These are phyloP conservation scores for Nannizziopsis arthrosporioides DNA, from an alignment of 2,329 filamentous ascomycete genomes.

Conservation along the genomic window DNA sequence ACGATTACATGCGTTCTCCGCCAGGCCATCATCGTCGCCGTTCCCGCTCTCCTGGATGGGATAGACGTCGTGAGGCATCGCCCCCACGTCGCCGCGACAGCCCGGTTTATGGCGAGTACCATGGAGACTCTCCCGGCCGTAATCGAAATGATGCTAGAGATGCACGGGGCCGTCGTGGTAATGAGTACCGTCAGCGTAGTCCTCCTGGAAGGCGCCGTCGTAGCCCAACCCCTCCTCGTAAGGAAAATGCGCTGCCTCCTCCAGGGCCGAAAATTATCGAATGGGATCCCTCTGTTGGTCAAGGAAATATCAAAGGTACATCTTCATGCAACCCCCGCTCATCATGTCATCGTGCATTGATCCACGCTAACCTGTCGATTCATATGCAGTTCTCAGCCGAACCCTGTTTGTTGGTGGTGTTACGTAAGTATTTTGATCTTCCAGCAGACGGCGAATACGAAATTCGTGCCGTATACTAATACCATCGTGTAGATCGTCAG, in stretches of 20 bases:
- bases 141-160: slow-evolving; percentile 45
- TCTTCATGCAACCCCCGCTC: slow-evolving; percentile 8
- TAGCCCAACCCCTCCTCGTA: slow-evolving; percentile 47
- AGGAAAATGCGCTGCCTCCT: slow-evolving; percentile 33
- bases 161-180: slow-evolving; percentile 39
- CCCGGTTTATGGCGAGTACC: slow-evolving; percentile 61
- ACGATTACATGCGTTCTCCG: slow-evolving; percentile 52
- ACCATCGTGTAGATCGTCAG: slow-evolving; percentile 51
- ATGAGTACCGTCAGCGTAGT: slow-evolving; percentile 77
- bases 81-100: slow-evolving; percentile 53
- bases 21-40: slow-evolving; percentile 52
- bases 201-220: slow-evolving; percentile 58
- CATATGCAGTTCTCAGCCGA: slow-evolving; percentile 62
- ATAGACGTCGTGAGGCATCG: slow-evolving; percentile 56
- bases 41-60: slow-evolving; percentile 66
- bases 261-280: slow-evolving; percentile 63
- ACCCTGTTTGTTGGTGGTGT: slow-evolving; percentile 96
- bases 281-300: slow-evolving; percentile 61
- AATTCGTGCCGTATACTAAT: slow-evolving; percentile 14
- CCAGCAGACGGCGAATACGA: neutral
- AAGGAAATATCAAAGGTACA: slow-evolving; percentile 64
- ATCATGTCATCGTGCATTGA: neutral
- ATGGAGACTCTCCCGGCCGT: slow-evolving; percentile 54
- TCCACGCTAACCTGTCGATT: slow-evolving; percentile 12
- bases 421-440: slow-evolving; percentile 48